Conservation (phyloP, 306 rosid genomes). For the Lathyrus oleraceus region DNA sequence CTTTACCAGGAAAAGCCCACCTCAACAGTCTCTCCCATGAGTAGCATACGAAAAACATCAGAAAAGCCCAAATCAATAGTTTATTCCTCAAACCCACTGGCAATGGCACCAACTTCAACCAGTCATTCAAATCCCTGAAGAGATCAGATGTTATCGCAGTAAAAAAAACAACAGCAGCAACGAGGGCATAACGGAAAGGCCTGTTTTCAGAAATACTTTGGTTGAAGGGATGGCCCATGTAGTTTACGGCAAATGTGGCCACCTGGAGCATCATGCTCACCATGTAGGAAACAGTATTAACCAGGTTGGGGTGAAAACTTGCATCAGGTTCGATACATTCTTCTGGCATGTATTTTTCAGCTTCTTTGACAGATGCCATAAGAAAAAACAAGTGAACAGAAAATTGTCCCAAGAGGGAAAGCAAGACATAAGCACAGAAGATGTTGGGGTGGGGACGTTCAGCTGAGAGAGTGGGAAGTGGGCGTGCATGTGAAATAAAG, state of each 20-base stretch:
- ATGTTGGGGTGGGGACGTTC: conserved; percentile 92
- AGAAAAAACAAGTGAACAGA: conserved; percentile 73
- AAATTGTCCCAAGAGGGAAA: conserved; percentile 94
- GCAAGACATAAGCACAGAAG: conserved; percentile 79
- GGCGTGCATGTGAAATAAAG: conserved; percentile 96
- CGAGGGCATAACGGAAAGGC: conserved; percentile 78
- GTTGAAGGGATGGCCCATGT: conserved; percentile 99
- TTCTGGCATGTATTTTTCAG: conserved; percentile 92
- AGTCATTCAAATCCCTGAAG: conserved; percentile 78
- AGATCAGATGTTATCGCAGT: conserved; percentile 84
- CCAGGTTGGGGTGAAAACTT: conserved; percentile 88
- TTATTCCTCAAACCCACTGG: conserved; percentile 82
- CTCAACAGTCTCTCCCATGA: conserved; percentile 87
- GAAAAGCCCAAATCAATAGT: conserved; percentile 79
- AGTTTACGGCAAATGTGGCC: conserved; percentile 99
- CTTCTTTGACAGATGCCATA: conserved; percentile 81
- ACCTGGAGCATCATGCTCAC: conserved; percentile 99
- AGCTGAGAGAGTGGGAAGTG: conserved; percentile 82
- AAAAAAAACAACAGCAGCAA: conserved; percentile 74
- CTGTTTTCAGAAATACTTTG: conserved; percentile 91
- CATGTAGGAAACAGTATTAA: conserved; percentile 97
- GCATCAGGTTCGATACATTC: conserved; percentile 98
- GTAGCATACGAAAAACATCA: conserved; percentile 80
- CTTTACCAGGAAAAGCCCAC: conserved; percentile 90
- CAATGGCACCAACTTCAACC: conserved; percentile 90